Percentiles rank a stretch among this genome's conserved stretches.
Evolutionary conservation across 306 rosid species (phyloP).

Genomic region (Lotus japonicus): DNA sequence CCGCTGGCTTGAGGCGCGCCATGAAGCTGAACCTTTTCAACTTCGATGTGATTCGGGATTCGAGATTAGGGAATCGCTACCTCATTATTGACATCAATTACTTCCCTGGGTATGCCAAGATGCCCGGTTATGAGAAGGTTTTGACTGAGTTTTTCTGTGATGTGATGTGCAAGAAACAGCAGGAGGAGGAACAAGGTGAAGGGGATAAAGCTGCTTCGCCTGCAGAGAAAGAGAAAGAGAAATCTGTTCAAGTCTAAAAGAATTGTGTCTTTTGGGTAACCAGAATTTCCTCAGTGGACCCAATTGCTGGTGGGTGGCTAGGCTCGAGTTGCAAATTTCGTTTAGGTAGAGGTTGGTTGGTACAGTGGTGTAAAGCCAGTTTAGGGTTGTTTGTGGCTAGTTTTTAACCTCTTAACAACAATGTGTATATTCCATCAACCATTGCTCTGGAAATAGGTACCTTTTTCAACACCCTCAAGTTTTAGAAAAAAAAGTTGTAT

Average conservation of each 20-base stretch:
- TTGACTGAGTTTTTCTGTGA: constrained; percentile 84
- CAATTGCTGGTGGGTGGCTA: constrained; percentile 25
- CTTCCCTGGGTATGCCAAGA: constrained; percentile 95
- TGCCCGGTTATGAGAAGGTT: constrained; percentile 79
- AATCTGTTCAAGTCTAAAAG: constrained; percentile 27
- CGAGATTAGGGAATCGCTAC: constrained; percentile 64
- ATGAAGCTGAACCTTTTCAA: constrained; percentile 72
- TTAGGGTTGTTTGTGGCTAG: constrained; percentile 48
- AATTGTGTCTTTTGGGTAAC: constrained; percentile 21
- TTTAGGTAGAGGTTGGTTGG: constrained; percentile 47
- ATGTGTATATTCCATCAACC: constrained; percentile 72
- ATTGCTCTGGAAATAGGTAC: constrained; percentile 50
- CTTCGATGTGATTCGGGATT: constrained; percentile 80
- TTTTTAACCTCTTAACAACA: constrained; percentile 46
- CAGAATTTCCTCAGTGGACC: constrained; percentile 34
- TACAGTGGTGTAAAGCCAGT: constrained; percentile 42
- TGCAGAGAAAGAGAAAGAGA: constrained; percentile 36
- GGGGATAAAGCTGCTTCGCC: constrained; percentile 6
- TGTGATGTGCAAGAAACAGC: constrained; percentile 33
- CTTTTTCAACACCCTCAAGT: constrained; percentile 41
- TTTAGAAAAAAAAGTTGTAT: constrained; percentile 58
- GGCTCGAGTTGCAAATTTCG: constrained; percentile 30
- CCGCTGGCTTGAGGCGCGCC: constrained; percentile 52
- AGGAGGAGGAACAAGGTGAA: constrained; percentile 29
- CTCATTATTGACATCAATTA: constrained; percentile 86